A percentile compares a stretch with the other conserved stretches of the same genome.
Evolutionary conservation across 1,284 basidiomycete genomes (phyloP).

Genomic region (Uromyces viciae-fabae): DNA sequence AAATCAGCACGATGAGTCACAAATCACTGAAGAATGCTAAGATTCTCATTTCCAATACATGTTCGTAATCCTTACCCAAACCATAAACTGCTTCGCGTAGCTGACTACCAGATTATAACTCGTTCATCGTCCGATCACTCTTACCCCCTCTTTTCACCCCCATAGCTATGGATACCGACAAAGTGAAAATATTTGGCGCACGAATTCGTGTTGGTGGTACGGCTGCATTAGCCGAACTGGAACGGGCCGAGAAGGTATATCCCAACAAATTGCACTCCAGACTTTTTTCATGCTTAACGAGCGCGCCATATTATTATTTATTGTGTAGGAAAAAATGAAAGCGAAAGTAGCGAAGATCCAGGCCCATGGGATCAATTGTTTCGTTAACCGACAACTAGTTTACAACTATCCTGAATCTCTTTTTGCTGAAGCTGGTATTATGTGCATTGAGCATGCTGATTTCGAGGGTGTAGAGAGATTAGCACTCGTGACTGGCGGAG

Average conservation of each 20-base stretch:
- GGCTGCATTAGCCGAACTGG: slow-evolving; percentile 93
- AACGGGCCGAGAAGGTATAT: slow-evolving; percentile 80
- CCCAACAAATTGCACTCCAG: background rate
- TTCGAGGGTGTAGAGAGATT: slow-evolving; percentile 98
- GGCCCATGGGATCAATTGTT: slow-evolving; percentile 90
- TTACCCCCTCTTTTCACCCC: too few species aligned
- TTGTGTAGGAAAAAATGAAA: slow-evolving; percentile 93
- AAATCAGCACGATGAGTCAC: slow-evolving; percentile 88
- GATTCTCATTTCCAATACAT: slow-evolving; percentile 96
- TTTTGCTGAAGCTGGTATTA: slow-evolving; percentile 85
- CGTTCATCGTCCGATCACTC: background rate
- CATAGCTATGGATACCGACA: slow-evolving; percentile 97
- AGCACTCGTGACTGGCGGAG: slow-evolving; percentile 93
- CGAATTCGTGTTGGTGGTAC: slow-evolving; percentile 92
- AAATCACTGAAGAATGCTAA: slow-evolving; percentile 92
- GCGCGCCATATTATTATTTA: background rate
- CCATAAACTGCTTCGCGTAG: too few species aligned
- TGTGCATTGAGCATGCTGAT: slow-evolving; percentile 97
- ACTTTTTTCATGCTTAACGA: background rate
- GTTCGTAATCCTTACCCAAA: slow-evolving; percentile 60
- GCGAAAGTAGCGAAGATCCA: slow-evolving; percentile 94
- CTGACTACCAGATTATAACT: background rate
- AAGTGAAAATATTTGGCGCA: slow-evolving; percentile 98
- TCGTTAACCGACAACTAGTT: slow-evolving; percentile 97
- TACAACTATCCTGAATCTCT: slow-evolving; percentile 99